phyloP scores from a whole-genome alignment of 306 rosid species.

The Trifolium pratense region DNA sequence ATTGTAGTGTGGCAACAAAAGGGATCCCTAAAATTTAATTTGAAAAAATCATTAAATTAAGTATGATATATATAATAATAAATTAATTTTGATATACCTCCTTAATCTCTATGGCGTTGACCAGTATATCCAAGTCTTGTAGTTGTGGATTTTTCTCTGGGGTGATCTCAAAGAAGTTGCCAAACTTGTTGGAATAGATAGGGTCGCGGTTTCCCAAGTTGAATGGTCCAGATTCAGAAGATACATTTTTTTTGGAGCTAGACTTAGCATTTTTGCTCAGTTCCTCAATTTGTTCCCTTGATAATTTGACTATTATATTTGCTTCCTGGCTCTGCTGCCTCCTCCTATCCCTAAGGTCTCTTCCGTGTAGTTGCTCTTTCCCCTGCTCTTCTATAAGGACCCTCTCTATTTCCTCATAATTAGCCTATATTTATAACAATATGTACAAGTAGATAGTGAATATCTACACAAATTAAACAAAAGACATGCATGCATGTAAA shows the following conservation, averaged over 20 bases:
- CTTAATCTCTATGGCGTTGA: not conserved
- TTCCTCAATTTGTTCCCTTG: constrained; percentile 37
- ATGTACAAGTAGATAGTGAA: too few species aligned
- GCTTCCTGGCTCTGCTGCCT: constrained; percentile 1
- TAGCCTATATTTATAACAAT: constrained; percentile 10
- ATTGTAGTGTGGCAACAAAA: constrained; percentile 41
- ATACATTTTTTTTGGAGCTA: not conserved
- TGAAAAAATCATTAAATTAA: too few species aligned
- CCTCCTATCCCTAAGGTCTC: not conserved
- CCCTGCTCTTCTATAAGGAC: constrained; percentile 6
- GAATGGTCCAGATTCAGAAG: constrained; percentile 30
- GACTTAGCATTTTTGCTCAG: constrained; percentile 25
- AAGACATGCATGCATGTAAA: not conserved
- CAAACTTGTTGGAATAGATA: constrained; percentile 38
- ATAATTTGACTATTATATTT: constrained; percentile 33
- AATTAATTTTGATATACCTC: constrained; percentile 25
- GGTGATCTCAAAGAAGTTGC: constrained; percentile 36
- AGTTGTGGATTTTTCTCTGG: constrained; percentile 26
- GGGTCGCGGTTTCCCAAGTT: constrained; percentile 26
- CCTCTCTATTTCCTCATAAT: constrained; percentile 34
- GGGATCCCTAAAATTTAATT: constrained; percentile 33
- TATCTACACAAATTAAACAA: not conserved
- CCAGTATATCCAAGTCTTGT: not conserved
- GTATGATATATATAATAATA: not conserved
- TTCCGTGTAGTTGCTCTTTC: not conserved